These are phyloP conservation scores for Syzygium jambos DNA, from an alignment of 345 rosid species.

Conservation along the genomic window DNA sequence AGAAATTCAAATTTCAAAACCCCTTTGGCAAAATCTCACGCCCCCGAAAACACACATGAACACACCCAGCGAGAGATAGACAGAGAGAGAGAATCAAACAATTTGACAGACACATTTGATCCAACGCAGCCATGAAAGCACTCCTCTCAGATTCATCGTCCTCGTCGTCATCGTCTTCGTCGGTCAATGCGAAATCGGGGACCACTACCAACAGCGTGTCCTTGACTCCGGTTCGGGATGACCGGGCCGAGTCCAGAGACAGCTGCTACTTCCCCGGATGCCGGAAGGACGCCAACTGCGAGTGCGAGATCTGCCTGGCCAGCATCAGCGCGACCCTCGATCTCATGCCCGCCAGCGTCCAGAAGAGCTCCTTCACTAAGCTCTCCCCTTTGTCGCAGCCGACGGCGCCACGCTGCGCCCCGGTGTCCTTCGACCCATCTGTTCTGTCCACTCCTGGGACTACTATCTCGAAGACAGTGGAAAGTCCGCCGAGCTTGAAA, in stretches of 20 bases:
- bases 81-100: not conserved
- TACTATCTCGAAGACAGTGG: slow-evolving; percentile 3
- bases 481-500: slow-evolving; percentile 3
- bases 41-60: not conserved
- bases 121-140: slow-evolving; percentile 27
- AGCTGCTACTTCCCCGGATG: slow-evolving; percentile 85
- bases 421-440: slow-evolving; percentile 41
- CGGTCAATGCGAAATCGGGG: slow-evolving; percentile 16
- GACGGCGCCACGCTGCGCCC: slow-evolving; percentile 18
- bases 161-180: slow-evolving; percentile 14
- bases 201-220: slow-evolving; percentile 1
- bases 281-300: slow-evolving; percentile 78
- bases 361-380: slow-evolving; percentile 60
- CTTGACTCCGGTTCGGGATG: slow-evolving; percentile 18
- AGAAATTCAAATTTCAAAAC: slow-evolving; percentile 23
- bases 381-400: slow-evolving; percentile 29
- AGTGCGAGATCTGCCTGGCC: slow-evolving; percentile 69
- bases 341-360: slow-evolving; percentile 69
- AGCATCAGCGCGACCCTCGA: slow-evolving; percentile 89
- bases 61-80: not conserved
- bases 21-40: not conserved
- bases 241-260: slow-evolving; percentile 22
- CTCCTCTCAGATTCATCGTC: slow-evolving; percentile 17
- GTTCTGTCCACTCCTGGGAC: slow-evolving; percentile 53
- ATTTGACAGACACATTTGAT: not conserved